These are phyloP conservation scores for Brassica balearica DNA, from an alignment of 441 rosid genomes.

Conservation along the genomic window DNA sequence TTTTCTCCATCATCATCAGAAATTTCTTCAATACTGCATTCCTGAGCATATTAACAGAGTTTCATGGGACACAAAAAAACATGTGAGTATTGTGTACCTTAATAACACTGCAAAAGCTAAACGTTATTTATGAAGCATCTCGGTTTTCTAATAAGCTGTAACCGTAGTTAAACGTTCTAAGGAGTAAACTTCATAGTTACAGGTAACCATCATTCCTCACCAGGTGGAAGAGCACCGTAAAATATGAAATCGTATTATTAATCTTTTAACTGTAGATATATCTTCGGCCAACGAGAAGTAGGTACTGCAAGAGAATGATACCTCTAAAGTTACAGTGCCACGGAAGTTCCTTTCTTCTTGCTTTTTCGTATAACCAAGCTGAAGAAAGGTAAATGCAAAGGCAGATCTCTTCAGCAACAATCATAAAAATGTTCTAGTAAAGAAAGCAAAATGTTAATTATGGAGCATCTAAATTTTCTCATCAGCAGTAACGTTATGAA, in stretches of 20 bases:
- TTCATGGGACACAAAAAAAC: slow-evolving; percentile 18
- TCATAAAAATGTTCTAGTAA: background rate
- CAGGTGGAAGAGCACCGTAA: slow-evolving; percentile 21
- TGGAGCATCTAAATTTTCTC: background rate
- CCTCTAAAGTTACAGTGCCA: slow-evolving; percentile 95
- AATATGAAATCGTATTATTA: slow-evolving; percentile 15
- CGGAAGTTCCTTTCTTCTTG: slow-evolving; percentile 83
- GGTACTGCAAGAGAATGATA: slow-evolving; percentile 41
- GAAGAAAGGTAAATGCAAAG: slow-evolving; percentile 39
- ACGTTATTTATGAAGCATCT: background rate
- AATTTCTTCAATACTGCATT: slow-evolving; percentile 73
- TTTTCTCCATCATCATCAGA: slow-evolving; percentile 71
- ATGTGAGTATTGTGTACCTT: slow-evolving; percentile 8
- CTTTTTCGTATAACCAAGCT: slow-evolving; percentile 82
- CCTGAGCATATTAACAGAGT: slow-evolving; percentile 51
- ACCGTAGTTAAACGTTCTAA: background rate
- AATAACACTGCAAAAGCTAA: background rate
- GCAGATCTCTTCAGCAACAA: slow-evolving; percentile 20
- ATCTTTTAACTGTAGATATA: slow-evolving; percentile 15
- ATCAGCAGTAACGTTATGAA: background rate
- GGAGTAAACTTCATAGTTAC: background rate
- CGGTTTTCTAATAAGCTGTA: slow-evolving; percentile 7
- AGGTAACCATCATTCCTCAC: slow-evolving; percentile 9
- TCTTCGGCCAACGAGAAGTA: background rate
- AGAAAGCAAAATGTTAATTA: slow-evolving; percentile 26